Base-by-base conservation (phyloP, 1,139 yeast species). In the Geotrichum cucujoidarum region DNA sequence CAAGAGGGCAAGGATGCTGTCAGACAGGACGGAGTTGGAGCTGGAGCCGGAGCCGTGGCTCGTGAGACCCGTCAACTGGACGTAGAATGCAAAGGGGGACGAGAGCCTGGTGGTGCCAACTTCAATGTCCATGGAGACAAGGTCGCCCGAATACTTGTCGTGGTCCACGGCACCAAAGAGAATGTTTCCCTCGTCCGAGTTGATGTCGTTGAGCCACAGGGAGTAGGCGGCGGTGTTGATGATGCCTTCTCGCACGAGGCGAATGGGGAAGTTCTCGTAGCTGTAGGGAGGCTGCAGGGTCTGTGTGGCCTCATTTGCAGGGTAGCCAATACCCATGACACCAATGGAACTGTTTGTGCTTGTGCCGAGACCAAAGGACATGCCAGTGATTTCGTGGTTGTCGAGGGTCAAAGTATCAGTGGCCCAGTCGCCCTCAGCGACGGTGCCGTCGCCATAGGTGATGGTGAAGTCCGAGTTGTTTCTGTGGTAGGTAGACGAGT, bases 111-210 rank as follows among this genome's bases (percentile, higher is more conserved):
- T 2, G 13, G 37, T 2, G n/a, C n/a, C 16, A 13, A 30, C 16
- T 27, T 27, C 22, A 29, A 43, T 25, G 6, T 55, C 54, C 13
- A 58, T 40, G 10, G 49, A 47, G 40, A 47, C 53, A 14, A 76
- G 64, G 8, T 64, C 54, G 0, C 81, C 82, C 0, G 64, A 40
- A 58, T 70, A 75, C 57, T 75, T 76, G 25, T 74, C 66, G 40
- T 67, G 65, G 60, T 78, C 82, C n/a, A 77, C 63, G 4, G 78
- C 83, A n/a, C 82, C 83, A 61, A 78, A 75, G 38, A 77, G 61
- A 21, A 78, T 57, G 16, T 66, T 60, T 2, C 82, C 83, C 1
- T 63, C 47, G 20, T 60, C 55, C 2, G 73, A 58, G 14, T 63
- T 63, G 25, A 64, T 55, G 36, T 68, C 63, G 47, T 69, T 66